phyloP scores from a whole-genome alignment of 2,329 filamentous ascomycete species.

The Verticillium zaregamsianum region DNA sequence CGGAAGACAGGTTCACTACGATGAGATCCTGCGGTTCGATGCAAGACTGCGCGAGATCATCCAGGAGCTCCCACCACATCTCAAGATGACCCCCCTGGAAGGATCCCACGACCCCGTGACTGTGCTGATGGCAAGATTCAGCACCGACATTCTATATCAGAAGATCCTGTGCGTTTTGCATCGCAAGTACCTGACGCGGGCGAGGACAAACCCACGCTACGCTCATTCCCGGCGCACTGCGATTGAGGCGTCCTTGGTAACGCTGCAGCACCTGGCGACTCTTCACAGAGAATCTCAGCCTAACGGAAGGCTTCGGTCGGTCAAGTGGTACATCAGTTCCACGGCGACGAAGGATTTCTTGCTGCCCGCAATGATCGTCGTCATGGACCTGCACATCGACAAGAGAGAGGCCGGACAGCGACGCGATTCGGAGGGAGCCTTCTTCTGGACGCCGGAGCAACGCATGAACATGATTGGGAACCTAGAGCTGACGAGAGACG shows the following conservation, averaged over 20 bases:
- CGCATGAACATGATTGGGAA: constrained; percentile 71
- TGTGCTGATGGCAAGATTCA: constrained; percentile 80
- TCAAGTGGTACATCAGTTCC: constrained; percentile 75
- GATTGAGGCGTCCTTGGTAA: constrained; percentile 80
- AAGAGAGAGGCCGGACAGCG: constrained; percentile 40
- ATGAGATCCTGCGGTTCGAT: constrained; percentile 61
- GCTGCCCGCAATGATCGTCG: constrained; percentile 78
- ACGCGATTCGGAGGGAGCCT: constrained; percentile 38
- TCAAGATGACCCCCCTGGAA: constrained; percentile 71
- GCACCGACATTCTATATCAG: constrained; percentile 79
- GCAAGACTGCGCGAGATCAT: constrained; percentile 56
- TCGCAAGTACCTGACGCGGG: constrained; percentile 76
- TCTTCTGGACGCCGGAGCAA: constrained; percentile 55
- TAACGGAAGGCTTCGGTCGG: constrained; percentile 65
- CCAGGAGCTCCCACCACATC: constrained; percentile 71
- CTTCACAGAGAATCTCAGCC: constrained; percentile 71
- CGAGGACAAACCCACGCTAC: constrained; percentile 75
- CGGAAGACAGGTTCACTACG: constrained; percentile 53
- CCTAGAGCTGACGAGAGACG: constrained; percentile 67
- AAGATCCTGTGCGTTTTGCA: constrained; percentile 89
- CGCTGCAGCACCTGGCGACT: constrained; percentile 72
- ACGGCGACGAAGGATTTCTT: constrained; percentile 82
- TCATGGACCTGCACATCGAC: constrained; percentile 75
- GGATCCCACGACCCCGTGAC: constrained; percentile 77
- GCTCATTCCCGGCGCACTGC: constrained; percentile 78